phyloP scores from a whole-genome alignment of 73 alveolate species.

The Halteria grandinella region DNA sequence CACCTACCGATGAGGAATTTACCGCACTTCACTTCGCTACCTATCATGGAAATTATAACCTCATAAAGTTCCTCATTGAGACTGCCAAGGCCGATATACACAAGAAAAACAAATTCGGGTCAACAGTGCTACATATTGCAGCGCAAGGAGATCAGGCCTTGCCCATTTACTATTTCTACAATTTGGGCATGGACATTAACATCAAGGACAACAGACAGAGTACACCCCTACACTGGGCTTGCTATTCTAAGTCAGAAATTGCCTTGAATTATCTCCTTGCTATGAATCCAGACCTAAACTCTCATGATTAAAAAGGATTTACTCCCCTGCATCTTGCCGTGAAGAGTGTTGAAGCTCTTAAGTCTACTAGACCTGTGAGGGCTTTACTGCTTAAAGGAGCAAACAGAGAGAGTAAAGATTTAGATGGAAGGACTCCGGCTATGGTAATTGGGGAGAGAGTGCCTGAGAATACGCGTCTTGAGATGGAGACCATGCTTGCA shows the following conservation, averaged over 20 bases:
- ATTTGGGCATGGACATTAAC: conserved; percentile 65
- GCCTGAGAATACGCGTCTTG: conserved; percentile 13
- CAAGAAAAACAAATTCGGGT: conserved; percentile 70
- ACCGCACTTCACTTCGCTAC: conserved; percentile 78
- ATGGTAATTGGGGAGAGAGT: conserved; percentile 70
- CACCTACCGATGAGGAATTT: conserved; percentile 65
- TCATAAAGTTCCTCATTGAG: conserved; percentile 22
- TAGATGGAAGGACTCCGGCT: conserved; percentile 75
- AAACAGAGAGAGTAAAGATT: conserved; percentile 70
- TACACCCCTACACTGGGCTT: conserved; percentile 94
- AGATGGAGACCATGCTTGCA: conserved; percentile 45
- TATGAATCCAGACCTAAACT: conserved; percentile 72
- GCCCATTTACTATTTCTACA: conserved; percentile 69
- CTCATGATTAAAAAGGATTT: conserved; percentile 76
- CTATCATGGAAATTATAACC: conserved; percentile 31
- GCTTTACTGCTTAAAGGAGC: conserved; percentile 88
- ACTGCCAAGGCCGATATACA: conserved; percentile 43
- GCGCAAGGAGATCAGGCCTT: conserved; percentile 76
- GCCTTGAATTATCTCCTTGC: conserved; percentile 76
- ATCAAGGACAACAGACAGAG: conserved; percentile 71
- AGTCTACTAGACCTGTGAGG: conserved; percentile 74
- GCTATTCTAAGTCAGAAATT: conserved; percentile 77
- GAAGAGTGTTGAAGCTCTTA: conserved; percentile 45
- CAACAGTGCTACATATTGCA: conserved; percentile 80
- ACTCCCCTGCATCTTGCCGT: conserved; percentile 91